A percentile compares a stretch with the other conserved stretches of the same genome.
Evolutionary conservation across 2,329 filamentous ascomycete genomes (phyloP).

Genomic region (Aspergillus alliaceus): DNA sequence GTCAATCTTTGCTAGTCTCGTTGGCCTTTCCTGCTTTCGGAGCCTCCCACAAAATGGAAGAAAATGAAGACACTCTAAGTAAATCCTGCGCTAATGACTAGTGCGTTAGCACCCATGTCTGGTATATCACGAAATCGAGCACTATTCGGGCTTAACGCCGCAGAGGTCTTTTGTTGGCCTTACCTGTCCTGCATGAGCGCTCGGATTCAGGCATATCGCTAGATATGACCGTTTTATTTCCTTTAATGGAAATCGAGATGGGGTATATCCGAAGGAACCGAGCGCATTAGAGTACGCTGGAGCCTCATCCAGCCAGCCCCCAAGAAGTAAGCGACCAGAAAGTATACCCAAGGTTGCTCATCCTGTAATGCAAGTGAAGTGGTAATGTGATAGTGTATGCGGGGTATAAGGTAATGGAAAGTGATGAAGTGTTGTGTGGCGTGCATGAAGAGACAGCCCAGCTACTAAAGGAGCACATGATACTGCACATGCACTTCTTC

Average conservation of each 20-base stretch:
- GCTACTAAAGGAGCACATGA: neutral
- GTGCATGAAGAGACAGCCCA: neutral
- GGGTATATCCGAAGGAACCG: neutral
- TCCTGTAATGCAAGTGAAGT: neutral
- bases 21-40: neutral
- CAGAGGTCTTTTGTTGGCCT: neutral
- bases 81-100: neutral
- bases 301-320: neutral
- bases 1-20: neutral
- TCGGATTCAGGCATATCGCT: neutral
- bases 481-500: neutral
- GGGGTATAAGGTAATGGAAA: neutral
- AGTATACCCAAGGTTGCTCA: neutral
- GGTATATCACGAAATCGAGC: neutral
- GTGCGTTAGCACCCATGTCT: neutral
- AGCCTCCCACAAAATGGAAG: neutral
- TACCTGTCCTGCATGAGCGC: neutral
- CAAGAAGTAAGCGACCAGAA: neutral
- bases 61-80: neutral
- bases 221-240: too few species aligned
- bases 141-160: neutral
- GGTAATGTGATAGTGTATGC: neutral
- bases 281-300: neutral
- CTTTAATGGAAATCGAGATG: neutral
- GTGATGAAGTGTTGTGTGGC: neutral